These are phyloP conservation scores for Pseudogymnoascus sp. DNA, from an alignment of 2,329 filamentous ascomycete genomes.

Conservation along the genomic window DNA sequence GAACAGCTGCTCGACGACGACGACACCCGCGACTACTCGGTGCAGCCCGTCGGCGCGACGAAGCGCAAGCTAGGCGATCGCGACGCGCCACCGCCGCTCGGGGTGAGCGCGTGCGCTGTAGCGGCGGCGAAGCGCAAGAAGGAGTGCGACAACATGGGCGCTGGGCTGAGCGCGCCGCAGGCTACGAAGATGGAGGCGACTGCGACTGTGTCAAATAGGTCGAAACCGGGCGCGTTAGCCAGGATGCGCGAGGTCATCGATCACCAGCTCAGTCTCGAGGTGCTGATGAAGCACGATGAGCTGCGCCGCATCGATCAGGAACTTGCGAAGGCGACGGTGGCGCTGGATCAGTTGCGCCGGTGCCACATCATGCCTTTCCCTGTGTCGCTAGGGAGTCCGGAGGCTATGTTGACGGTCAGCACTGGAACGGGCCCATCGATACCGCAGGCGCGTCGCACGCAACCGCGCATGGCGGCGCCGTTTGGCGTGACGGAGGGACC, in stretches of 20 bases:
- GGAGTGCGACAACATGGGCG: conserved; percentile 16
- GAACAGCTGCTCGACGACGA: conserved; percentile 16
- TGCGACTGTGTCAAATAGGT: conserved; percentile 25
- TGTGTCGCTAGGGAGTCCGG: conserved; percentile 55
- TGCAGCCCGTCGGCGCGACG: conserved; percentile 14
- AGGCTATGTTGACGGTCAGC: conserved; percentile 62
- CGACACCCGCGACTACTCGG: conserved; percentile 13
- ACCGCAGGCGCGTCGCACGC: conserved; percentile 50
- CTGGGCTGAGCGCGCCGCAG: not conserved
- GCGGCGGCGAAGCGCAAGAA: conserved; percentile 22
- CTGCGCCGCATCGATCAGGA: conserved; percentile 91
- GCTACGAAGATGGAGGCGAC: conserved; percentile 15
- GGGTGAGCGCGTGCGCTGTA: not conserved
- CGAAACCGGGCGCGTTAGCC: conserved; percentile 25
- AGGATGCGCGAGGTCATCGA: conserved; percentile 46
- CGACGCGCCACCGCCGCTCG: not conserved
- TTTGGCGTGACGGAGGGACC: conserved; percentile 89
- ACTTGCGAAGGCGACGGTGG: conserved; percentile 87
- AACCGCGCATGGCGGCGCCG: conserved; percentile 71
- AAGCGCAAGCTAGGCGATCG: not conserved
- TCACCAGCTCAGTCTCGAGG: conserved; percentile 82
- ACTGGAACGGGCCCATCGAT: conserved; percentile 66
- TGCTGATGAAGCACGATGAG: conserved; percentile 89
- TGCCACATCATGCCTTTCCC: conserved; percentile 91
- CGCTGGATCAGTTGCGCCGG: conserved; percentile 84